Conservation (phyloP, 2,329 filamentous ascomycete genomes). For the Fusarium miscanthi region DNA sequence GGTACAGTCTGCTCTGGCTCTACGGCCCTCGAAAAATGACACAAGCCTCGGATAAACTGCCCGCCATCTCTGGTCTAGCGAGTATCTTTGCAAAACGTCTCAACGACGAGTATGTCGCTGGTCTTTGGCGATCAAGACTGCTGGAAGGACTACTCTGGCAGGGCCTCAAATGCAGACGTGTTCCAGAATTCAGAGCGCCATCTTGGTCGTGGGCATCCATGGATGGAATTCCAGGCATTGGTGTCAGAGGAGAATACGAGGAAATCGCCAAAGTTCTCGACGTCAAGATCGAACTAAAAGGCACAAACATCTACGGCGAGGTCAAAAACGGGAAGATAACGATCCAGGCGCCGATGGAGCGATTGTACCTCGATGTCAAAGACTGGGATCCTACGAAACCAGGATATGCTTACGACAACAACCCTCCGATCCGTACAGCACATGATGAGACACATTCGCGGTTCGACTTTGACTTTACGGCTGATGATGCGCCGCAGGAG, state of each 20-base stretch:
- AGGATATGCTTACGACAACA: rapidly evolving
- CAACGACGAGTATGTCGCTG: not conserved
- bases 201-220: slow-evolving; percentile 5
- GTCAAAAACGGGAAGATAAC: not conserved
- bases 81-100: not conserved
- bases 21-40: not conserved
- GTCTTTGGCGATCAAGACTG: not conserved
- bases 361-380: not conserved
- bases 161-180: not conserved
- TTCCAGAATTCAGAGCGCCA: not conserved
- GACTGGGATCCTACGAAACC: not conserved
- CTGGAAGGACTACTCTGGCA: not conserved
- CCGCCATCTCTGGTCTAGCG: not conserved
- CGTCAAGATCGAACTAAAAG: not conserved
- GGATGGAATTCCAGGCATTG: not conserved
- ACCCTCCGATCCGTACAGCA: not conserved
- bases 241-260: rapidly evolving
- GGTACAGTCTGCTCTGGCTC: not conserved
- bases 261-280: not conserved
- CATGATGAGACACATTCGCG: not conserved
- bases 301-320: not conserved
- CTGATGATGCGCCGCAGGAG: not conserved
- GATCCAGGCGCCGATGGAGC: not conserved
- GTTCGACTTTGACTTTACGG: not conserved
- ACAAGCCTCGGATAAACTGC: slow-evolving; percentile 6